Base-by-base conservation (phyloP, 1,284 basidiomycete species). In the Sanghuangporus baumii region DNA sequence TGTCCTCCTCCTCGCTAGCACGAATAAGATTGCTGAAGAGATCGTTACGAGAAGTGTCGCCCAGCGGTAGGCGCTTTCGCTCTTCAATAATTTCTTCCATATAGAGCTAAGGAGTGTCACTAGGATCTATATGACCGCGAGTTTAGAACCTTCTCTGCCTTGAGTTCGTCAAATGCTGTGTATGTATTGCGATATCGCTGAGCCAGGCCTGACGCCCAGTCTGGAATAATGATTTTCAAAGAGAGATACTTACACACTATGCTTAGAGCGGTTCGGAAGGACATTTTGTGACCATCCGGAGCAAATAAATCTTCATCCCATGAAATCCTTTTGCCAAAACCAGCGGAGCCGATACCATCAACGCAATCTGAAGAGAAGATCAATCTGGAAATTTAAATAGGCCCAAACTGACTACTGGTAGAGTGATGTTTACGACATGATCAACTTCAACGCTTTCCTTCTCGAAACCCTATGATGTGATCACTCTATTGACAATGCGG, bases 211-310 rank as follows among this genome's bases (percentile, higher is more conserved):
- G 81, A 71, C 5, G 77, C 71, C 77, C 78, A 80, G 2, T 73
- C 66, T 0, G 85, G 84, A 6, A 82, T 62, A 7, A 79, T 48
- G 0, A 84, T 51, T 68, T 78, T 79, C 31, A 78, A 36, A 54
- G 79, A 71, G 6, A 84, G 70, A 46, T 79, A 74, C 3, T 71
- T 73, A 6, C 80, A 76, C 6, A 85, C 79, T 16, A 73, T 74
- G 57, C 80, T 77, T 41, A 86, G 73, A 6, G 84, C 78, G 41
- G 81, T 77, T 69, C 82, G 83, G 75, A 86, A 87, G 2, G 81
- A 76, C 72, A 87, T 75, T 40, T 71, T 66, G 69, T 87, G 81
- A 0, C 81, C 81, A 0, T 71, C 64, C 0, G 81, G 79, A 26
- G 77, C 67, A 4, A 66, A 61, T 3, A 68, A 66, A 41, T 81